Conservation (phyloP, 2,329 filamentous ascomycete species). For the Phaeosphaeria sp. region DNA sequence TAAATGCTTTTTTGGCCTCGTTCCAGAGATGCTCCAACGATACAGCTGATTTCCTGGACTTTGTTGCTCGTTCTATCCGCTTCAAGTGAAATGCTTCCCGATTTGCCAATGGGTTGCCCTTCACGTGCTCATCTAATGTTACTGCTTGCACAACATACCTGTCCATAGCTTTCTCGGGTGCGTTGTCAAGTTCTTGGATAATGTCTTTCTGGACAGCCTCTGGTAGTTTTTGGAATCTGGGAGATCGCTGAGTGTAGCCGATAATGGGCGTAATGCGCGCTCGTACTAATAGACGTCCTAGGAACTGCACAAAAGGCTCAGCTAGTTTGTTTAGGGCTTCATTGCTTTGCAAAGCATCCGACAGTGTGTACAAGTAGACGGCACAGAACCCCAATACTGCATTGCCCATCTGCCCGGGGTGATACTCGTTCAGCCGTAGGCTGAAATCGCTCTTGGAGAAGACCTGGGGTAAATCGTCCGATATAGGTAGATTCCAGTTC, state of each 20-base stretch:
- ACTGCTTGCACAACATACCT: constrained; percentile 14
- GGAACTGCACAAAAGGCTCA: constrained; percentile 35
- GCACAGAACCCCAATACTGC: constrained; percentile 37
- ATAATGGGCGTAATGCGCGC: constrained; percentile 23
- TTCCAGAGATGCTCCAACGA: constrained; percentile 34
- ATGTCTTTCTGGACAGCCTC: constrained; percentile 20
- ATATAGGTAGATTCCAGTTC: constrained; percentile 35
- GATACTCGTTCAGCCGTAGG: constrained; percentile 32
- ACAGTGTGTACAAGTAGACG: constrained; percentile 38
- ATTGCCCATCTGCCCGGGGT: constrained; percentile 25
- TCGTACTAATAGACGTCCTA: constrained; percentile 32
- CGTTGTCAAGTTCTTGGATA: constrained; percentile 24
- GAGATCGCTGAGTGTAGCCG: constrained; percentile 12
- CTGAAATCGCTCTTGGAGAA: constrained; percentile 20
- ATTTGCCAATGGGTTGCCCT: constrained; percentile 17
- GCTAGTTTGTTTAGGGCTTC: constrained; percentile 27
- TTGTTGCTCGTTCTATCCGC: constrained; percentile 35
- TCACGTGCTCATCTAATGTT: constrained; percentile 2
- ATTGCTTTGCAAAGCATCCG: constrained; percentile 23
- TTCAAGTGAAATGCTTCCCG: constrained; percentile 33
- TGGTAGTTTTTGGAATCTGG: constrained; percentile 21
- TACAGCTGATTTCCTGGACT: constrained; percentile 15
- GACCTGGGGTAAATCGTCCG: constrained; percentile 10
- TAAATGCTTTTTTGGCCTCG: constrained; percentile 27
- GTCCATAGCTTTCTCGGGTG: constrained; percentile 31